A percentile compares a stretch with the other conserved stretches of the same genome.
Conservation (phyloP, 1,139 yeast genomes). For the Suhomyces yuchorum region DNA sequence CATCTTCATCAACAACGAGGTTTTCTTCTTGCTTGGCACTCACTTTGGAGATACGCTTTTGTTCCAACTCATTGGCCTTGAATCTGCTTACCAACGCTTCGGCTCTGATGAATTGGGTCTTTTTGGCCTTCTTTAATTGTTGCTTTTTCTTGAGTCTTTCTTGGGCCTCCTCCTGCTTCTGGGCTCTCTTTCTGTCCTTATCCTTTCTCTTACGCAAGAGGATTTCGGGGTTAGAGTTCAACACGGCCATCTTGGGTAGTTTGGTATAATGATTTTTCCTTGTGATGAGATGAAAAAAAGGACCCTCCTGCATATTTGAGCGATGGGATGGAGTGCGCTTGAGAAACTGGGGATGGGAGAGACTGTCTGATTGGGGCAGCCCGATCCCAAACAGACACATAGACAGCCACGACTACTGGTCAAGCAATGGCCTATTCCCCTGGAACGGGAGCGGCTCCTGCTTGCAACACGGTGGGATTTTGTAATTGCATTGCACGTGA, state of each 20-base stretch:
- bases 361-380: no score
- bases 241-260: conserved; percentile 41
- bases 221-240: conserved; percentile 74
- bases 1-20: conserved; percentile 4
- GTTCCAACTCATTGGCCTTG: conserved; percentile 65
- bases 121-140: conserved; percentile 34
- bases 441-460: no score
- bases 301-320: not conserved
- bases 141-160: conserved; percentile 31
- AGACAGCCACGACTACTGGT: no score
- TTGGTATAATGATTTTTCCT: conserved; percentile 1
- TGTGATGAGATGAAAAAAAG: conserved; percentile 23
- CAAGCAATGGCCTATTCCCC: no score
- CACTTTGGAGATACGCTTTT: conserved; percentile 65
- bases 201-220: conserved; percentile 76
- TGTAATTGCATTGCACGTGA: no score
- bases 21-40: conserved; percentile 30
- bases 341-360: not conserved
- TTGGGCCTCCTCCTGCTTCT: conserved; percentile 54
- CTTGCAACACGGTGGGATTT: no score
- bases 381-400: no score
- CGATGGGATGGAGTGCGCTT: not conserved
- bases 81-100: conserved; percentile 70
- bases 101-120: conserved; percentile 64
- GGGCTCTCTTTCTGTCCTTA: conserved; percentile 68